These are phyloP conservation scores for Pisolithus sp. DNA, from an alignment of 768 basidiomycete genomes.

Conservation along the genomic window DNA sequence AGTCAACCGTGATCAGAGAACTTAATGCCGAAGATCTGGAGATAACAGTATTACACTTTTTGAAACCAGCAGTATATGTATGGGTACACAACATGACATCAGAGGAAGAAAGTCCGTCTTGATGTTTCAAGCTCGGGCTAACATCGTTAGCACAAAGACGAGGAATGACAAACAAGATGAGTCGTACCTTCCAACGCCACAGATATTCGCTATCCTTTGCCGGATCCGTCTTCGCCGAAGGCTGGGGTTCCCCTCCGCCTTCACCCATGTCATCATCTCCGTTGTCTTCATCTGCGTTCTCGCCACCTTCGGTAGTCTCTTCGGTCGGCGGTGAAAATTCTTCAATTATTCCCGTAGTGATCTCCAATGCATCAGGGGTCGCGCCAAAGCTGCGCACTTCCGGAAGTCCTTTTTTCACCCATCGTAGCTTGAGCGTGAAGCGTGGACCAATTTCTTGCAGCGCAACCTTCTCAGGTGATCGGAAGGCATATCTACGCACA, in stretches of 20 bases:
- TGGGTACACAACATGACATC: constrained; percentile 8
- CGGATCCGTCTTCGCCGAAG: constrained; percentile 29
- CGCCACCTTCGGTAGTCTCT: background rate
- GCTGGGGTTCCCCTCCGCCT: constrained; percentile 10
- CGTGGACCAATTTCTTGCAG: constrained; percentile 97
- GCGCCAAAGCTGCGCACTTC: constrained; percentile 68
- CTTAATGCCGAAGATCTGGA: background rate
- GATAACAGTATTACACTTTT: too few species aligned
- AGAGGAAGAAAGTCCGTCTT: constrained; percentile 87
- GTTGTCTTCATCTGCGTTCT: too few species aligned
- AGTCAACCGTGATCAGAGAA: background rate
- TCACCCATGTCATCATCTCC: constrained; percentile 23
- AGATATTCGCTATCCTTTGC: constrained; percentile 72
- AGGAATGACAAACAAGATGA: background rate
- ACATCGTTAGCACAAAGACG: constrained; percentile 4
- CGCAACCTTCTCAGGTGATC: constrained; percentile 83
- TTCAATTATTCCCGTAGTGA: constrained; percentile 39
- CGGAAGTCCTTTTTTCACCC: constrained; percentile 83
- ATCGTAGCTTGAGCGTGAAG: constrained; percentile 90
- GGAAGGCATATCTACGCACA: constrained; percentile 74
- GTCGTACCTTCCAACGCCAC: constrained; percentile 86
- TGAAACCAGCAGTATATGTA: too few species aligned
- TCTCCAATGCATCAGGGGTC: constrained; percentile 47
- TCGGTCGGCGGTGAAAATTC: constrained; percentile 4
- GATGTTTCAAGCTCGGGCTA: constrained; percentile 93